phyloP scores from a whole-genome alignment of 768 basidiomycete genomes.

The Termitomyces bulborhizus region DNA sequence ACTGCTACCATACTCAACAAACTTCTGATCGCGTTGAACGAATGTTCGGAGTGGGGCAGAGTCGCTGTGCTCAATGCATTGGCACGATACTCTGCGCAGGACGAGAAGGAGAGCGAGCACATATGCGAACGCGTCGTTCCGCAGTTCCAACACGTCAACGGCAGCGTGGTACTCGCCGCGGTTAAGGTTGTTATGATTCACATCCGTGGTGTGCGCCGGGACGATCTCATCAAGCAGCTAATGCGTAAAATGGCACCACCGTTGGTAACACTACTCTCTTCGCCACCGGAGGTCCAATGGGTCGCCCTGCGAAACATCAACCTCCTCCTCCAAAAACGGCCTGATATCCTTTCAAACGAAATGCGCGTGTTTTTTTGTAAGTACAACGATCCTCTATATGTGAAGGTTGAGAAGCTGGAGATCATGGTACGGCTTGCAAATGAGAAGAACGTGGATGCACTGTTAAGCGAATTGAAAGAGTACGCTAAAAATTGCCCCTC shows the following conservation, averaged over 20 bases:
- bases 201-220: constrained; percentile 74
- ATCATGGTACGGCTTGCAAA: constrained; percentile 94
- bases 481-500: constrained; percentile 30
- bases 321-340: constrained; percentile 87
- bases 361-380: constrained; percentile 99
- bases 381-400: constrained; percentile 98
- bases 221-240: constrained; percentile 80
- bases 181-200: constrained; percentile 99
- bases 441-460: constrained; percentile 90
- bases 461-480: constrained; percentile 96
- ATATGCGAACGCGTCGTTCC: constrained; percentile 98
- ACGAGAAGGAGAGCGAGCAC: constrained; percentile 95
- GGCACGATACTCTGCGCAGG: constrained; percentile 73
- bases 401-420: constrained; percentile 97
- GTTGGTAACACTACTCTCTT: constrained; percentile 89
- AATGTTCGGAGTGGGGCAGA: constrained; percentile 98
- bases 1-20: constrained; percentile 82
- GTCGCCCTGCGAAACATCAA: constrained; percentile 97
- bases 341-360: constrained; percentile 88
- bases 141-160: constrained; percentile 97
- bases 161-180: constrained; percentile 93
- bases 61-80: constrained; percentile 89
- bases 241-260: constrained; percentile 98
- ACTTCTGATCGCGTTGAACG: constrained; percentile 90
- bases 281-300: constrained; percentile 98